These are phyloP conservation scores for Gloeopeniophorella convolvens DNA, from an alignment of 768 basidiomycete genomes.

Conservation along the genomic window DNA sequence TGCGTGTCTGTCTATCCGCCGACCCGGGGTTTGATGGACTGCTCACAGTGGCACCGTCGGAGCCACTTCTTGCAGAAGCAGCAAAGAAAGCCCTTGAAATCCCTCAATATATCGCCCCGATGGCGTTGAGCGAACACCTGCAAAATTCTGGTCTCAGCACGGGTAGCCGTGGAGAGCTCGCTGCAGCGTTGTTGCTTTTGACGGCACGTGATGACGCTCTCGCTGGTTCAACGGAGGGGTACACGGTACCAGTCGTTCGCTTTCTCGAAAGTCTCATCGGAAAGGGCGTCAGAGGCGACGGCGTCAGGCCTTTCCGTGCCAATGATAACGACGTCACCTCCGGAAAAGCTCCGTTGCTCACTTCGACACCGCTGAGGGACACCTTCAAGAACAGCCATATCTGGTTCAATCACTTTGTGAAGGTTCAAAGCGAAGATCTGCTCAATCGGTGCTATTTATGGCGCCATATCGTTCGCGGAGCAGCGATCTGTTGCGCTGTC, in stretches of 20 bases:
- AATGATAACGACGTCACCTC: too few species aligned
- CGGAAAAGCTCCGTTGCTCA: too few species aligned
- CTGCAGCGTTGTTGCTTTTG: slow-evolving; percentile 20
- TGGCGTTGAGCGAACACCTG: neutral
- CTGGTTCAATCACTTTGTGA: too few species aligned
- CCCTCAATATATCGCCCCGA: slow-evolving; percentile 14
- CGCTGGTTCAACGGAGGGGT: slow-evolving; percentile 16
- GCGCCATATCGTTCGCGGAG: slow-evolving; percentile 24
- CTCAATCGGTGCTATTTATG: slow-evolving; percentile 23
- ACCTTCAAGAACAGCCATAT: too few species aligned
- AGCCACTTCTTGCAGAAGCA: too few species aligned
- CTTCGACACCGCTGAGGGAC: too few species aligned
- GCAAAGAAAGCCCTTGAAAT: too few species aligned
- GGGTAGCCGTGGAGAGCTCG: slow-evolving; percentile 25
- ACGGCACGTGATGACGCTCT: slow-evolving; percentile 24
- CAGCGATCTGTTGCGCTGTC: slow-evolving; percentile 26
- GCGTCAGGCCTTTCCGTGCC: too few species aligned
- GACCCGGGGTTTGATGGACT: slow-evolving; percentile 19
- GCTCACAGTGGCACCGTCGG: slow-evolving; percentile 23
- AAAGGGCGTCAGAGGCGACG: too few species aligned
- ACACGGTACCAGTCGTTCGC: slow-evolving; percentile 9
- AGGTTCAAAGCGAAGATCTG: slow-evolving; percentile 26
- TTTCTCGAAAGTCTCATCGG: too few species aligned
- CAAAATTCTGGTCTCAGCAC: slow-evolving; percentile 16
- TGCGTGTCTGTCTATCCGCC: slow-evolving; percentile 27